Evolutionary conservation across 805 yeast genomes (phyloP).

Genomic region (Hanseniaspora occidentalis): DNA sequence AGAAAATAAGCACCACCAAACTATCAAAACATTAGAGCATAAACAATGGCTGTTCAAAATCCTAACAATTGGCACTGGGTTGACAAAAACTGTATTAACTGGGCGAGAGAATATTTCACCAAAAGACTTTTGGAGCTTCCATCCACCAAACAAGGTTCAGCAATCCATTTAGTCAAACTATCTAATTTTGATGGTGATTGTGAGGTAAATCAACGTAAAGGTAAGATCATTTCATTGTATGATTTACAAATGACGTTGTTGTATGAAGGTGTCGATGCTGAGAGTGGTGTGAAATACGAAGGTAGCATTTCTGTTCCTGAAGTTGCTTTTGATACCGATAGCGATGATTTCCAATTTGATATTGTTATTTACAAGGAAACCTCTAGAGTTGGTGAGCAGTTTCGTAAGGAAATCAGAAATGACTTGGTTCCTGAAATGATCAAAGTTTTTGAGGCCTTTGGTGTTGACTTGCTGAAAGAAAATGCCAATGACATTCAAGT

Average conservation of each 20-base stretch:
- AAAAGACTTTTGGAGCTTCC: conserved; percentile 30
- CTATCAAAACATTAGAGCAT: background rate
- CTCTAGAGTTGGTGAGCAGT: conserved; percentile 37
- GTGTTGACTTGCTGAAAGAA: conserved; percentile 56
- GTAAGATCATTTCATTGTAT: conserved; percentile 84
- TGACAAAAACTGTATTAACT: conserved; percentile 87
- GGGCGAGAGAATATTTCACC: conserved; percentile 73
- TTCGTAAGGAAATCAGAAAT: conserved; percentile 30
- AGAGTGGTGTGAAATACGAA: conserved; percentile 29
- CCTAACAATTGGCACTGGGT: conserved; percentile 99
- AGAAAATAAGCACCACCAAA: background rate
- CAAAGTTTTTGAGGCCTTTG: conserved; percentile 47
- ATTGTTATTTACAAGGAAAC: conserved; percentile 47
- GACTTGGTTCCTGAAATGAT: conserved; percentile 62
- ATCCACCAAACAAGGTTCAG: background rate
- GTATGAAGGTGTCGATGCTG: conserved; percentile 35
- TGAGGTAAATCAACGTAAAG: conserved; percentile 94
- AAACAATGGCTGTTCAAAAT: conserved; percentile 28
- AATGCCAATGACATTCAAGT: conserved; percentile 87
- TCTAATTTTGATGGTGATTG: conserved; percentile 75
- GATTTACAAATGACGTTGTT: conserved; percentile 59
- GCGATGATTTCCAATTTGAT: conserved; percentile 76
- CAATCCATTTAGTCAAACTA: conserved; percentile 16
- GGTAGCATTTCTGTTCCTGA: conserved; percentile 86
- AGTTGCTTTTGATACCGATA: conserved; percentile 82